Conservation (phyloP, 805 yeast genomes). For the Wickerhamomyces canadensis region DNA sequence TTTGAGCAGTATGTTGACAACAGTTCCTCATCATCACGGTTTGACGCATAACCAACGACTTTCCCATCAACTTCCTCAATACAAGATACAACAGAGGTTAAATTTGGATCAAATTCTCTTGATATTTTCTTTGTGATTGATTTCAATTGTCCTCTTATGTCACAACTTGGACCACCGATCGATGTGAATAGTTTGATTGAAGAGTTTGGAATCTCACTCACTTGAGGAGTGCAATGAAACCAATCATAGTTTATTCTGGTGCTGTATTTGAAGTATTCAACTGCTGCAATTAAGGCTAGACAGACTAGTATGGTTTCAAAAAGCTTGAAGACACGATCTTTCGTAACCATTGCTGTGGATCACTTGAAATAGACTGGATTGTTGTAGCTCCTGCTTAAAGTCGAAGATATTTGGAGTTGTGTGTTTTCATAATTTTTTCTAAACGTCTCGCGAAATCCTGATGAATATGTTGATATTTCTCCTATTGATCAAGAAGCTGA, state of each 20-base stretch:
- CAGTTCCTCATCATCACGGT: slow-evolving; percentile 10
- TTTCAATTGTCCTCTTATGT: slow-evolving; percentile 37
- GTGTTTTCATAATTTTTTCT: too few relatives aligned
- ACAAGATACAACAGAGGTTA: slow-evolving; percentile 30
- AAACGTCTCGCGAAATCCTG: too few relatives aligned
- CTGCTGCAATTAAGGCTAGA: slow-evolving; percentile 31
- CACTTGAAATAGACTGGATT: too few relatives aligned
- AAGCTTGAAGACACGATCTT: slow-evolving; percentile 17
- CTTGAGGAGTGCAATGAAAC: slow-evolving; percentile 38
- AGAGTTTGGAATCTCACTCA: slow-evolving; percentile 20
- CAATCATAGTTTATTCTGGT: slow-evolving; percentile 37
- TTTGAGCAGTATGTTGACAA: slow-evolving; percentile 16
- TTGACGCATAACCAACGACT: slow-evolving; percentile 19
- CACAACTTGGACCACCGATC: slow-evolving; percentile 39
- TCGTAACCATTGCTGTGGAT: slow-evolving; percentile 16
- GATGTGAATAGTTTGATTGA: slow-evolving; percentile 29
- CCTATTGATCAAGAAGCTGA: too few relatives aligned
- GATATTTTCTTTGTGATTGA: slow-evolving; percentile 33
- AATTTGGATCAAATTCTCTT: slow-evolving; percentile 34
- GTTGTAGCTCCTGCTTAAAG: too few relatives aligned
- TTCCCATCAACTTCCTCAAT: slow-evolving; percentile 26
- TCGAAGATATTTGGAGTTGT: too few relatives aligned
- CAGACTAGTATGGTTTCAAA: slow-evolving; percentile 25
- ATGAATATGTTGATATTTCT: too few relatives aligned
- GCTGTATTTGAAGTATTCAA: slow-evolving; percentile 37